A percentile compares a stretch with the other conserved stretches of the same genome.
phyloP scores from a whole-genome alignment of 495 filamentous ascomycete species.

The Venustampulla echinocandica region DNA sequence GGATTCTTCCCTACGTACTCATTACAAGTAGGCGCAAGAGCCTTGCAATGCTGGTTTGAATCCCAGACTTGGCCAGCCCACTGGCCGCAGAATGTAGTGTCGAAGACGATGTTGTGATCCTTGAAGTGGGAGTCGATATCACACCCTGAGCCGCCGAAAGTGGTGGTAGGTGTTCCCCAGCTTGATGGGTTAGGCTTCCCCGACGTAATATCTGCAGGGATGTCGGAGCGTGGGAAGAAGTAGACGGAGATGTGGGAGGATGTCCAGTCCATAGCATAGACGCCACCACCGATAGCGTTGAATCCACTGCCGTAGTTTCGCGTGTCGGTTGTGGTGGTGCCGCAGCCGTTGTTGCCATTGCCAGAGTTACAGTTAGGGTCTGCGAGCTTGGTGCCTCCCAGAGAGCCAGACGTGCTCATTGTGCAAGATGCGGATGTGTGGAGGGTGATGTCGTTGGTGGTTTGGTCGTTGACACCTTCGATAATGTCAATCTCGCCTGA shows the following conservation, averaged over 20 bases:
- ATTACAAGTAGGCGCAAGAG: slow-evolving; percentile 44
- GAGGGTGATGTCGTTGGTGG: slow-evolving; percentile 60
- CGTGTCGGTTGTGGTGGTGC: slow-evolving; percentile 32
- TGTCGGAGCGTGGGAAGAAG: slow-evolving; percentile 58
- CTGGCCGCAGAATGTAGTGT: slow-evolving; percentile 78
- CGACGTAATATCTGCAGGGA: slow-evolving; percentile 47
- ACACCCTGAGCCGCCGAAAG: slow-evolving; percentile 53
- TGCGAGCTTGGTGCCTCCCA: slow-evolving; percentile 39
- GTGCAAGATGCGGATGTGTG: slow-evolving; percentile 59
- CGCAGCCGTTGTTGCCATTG: slow-evolving; percentile 43
- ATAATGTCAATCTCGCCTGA: slow-evolving; percentile 89
- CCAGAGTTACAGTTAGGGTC: slow-evolving; percentile 47
- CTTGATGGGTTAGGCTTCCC: slow-evolving; percentile 49
- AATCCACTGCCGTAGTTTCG: slow-evolving; percentile 59
- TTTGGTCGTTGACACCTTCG: slow-evolving; percentile 68
- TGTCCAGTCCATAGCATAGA: slow-evolving; percentile 75
- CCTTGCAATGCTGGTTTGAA: slow-evolving; percentile 29
- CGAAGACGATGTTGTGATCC: slow-evolving; percentile 66
- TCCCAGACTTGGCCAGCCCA: slow-evolving; percentile 67
- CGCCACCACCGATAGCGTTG: slow-evolving; percentile 64
- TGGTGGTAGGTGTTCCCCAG: slow-evolving; percentile 62
- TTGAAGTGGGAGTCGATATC: slow-evolving; percentile 58
- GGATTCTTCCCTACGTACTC: slow-evolving; percentile 61
- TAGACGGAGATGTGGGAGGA: slow-evolving; percentile 58
- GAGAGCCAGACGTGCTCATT: slow-evolving; percentile 37